These are phyloP conservation scores for Penicillium sp. DNA, from an alignment of 2,329 filamentous ascomycete genomes.

Conservation along the genomic window DNA sequence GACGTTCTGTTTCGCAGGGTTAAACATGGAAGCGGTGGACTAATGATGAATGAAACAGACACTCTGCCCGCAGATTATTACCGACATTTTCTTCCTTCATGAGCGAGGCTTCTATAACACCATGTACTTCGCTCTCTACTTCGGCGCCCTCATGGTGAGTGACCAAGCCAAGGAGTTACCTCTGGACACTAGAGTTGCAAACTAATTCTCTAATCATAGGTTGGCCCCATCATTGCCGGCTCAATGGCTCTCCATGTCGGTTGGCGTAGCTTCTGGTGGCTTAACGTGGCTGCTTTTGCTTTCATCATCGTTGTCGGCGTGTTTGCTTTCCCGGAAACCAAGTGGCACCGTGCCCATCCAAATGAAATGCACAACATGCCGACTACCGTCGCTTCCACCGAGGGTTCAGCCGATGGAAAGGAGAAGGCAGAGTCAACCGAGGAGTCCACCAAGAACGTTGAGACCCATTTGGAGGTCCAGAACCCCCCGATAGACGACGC, in stretches of 20 bases:
- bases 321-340: slow-evolving; percentile 66
- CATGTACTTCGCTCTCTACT: slow-evolving; percentile 63
- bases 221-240: slow-evolving; percentile 61
- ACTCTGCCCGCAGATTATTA: slow-evolving; percentile 63
- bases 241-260: slow-evolving; percentile 61
- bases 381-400: not conserved
- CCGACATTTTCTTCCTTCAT: slow-evolving; percentile 66
- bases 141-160: slow-evolving; percentile 61
- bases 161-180: slow-evolving; percentile 11
- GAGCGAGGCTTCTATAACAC: slow-evolving; percentile 65
- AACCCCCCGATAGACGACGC: slow-evolving; percentile 3
- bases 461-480: not conserved
- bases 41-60: slow-evolving; percentile 48
- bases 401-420: not conserved
- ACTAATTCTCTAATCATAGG: slow-evolving; percentile 27
- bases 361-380: slow-evolving; percentile 16
- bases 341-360: slow-evolving; percentile 53
- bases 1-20: not conserved
- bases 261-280: slow-evolving; percentile 67
- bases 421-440: not conserved
- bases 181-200: not conserved
- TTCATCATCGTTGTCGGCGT: slow-evolving; percentile 49
- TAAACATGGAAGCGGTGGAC: not conserved
- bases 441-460: not conserved
- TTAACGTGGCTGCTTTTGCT: slow-evolving; percentile 59